Evolutionary conservation across 2,329 filamentous ascomycete genomes (phyloP).

Genomic region (Colletotrichum destructivum): DNA sequence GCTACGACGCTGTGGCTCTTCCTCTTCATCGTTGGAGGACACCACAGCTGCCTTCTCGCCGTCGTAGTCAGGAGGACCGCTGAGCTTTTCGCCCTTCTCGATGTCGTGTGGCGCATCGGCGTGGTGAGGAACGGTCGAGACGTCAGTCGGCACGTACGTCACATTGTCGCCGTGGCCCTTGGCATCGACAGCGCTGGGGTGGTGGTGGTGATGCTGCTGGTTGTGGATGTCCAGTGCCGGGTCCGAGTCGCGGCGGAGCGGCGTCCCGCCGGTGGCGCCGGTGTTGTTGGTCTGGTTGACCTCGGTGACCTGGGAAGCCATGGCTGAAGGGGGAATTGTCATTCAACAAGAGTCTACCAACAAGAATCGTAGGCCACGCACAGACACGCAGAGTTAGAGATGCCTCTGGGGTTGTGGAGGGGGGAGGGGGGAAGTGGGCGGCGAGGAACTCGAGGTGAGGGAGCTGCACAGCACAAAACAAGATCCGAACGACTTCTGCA

Average conservation of each 20-base stretch:
- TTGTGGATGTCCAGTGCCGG: slow-evolving; percentile 55
- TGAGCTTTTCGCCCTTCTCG: slow-evolving; percentile 46
- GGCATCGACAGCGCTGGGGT: slow-evolving; percentile 56
- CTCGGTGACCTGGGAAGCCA: slow-evolving; percentile 39
- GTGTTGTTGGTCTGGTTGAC: slow-evolving; percentile 33
- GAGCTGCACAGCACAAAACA: slow-evolving; percentile 34
- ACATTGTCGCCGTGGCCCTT: slow-evolving; percentile 58
- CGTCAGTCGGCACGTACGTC: slow-evolving; percentile 61
- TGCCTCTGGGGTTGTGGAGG: slow-evolving; percentile 18
- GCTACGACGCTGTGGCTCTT: slow-evolving; percentile 47
- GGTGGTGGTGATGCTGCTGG: slow-evolving; percentile 60
- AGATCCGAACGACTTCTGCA: not conserved
- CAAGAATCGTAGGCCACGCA: slow-evolving; percentile 23
- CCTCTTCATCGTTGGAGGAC: slow-evolving; percentile 47
- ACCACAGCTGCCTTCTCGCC: slow-evolving; percentile 56
- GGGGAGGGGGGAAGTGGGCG: slow-evolving; percentile 7
- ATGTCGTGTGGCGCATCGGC: slow-evolving; percentile 45
- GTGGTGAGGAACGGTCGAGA: slow-evolving; percentile 55
- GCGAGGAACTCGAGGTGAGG: slow-evolving; percentile 27
- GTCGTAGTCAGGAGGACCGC: slow-evolving; percentile 55
- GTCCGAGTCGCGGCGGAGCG: slow-evolving; percentile 49
- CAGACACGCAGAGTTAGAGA: slow-evolving; percentile 11
- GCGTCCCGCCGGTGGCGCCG: slow-evolving; percentile 23
- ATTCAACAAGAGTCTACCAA: slow-evolving; percentile 11
- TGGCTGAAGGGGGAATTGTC: slow-evolving; percentile 18